These are phyloP conservation scores for Dactylellina sp. DNA, from an alignment of 2,329 filamentous ascomycete species.

Conservation along the genomic window DNA sequence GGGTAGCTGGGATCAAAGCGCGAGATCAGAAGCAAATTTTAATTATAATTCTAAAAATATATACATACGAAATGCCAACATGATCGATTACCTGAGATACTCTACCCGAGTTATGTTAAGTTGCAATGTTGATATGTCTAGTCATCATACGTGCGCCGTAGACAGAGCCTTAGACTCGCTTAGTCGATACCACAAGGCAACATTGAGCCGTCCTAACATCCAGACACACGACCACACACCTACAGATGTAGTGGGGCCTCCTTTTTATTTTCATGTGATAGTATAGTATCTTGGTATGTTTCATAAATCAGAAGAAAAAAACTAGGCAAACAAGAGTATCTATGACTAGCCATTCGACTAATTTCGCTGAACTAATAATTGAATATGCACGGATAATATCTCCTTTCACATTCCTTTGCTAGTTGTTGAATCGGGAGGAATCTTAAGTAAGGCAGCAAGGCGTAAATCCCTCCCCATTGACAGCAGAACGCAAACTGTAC, in stretches of 20 bases:
- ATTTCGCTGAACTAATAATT: slow-evolving; percentile 1
- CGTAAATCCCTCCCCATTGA: slow-evolving; percentile 18
- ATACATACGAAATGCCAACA: not conserved
- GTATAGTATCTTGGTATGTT: not conserved
- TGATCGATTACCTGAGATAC: not conserved
- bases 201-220: slow-evolving; percentile 21
- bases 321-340: slow-evolving; percentile 27
- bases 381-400: slow-evolving; percentile 5
- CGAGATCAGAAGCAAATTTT: not conserved
- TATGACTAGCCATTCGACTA: slow-evolving; percentile 20
- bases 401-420: slow-evolving; percentile 23
- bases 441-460: slow-evolving; percentile 39
- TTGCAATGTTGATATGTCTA: slow-evolving; percentile 14
- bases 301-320: not conserved
- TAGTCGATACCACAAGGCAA: slow-evolving; percentile 39
- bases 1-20: not conserved
- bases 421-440: not conserved
- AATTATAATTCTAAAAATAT: not conserved
- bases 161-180: slow-evolving; percentile 35
- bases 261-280: slow-evolving; percentile 19
- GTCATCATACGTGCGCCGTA: slow-evolving; percentile 21
- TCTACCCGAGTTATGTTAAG: not conserved
- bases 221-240: not conserved
- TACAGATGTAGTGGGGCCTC: not conserved
- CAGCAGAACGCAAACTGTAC: slow-evolving; percentile 15